Conservation (phyloP, 2,329 filamentous ascomycete species). For the Paecilomyces formosus region DNA sequence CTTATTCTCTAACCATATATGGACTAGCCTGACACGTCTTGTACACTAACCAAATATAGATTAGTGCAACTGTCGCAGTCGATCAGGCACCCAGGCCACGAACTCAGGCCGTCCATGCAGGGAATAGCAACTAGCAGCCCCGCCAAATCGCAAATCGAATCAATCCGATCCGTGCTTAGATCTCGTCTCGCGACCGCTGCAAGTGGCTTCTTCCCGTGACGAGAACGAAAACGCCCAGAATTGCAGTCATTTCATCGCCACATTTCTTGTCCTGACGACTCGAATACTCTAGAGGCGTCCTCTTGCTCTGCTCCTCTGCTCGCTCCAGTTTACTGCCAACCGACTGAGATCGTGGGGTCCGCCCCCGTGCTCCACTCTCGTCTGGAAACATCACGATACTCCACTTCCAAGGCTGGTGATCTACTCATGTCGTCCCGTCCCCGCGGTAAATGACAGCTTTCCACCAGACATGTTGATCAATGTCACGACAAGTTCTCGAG, state of each 20-base stretch:
- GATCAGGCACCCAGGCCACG: too few relatives aligned
- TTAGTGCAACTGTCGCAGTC: neutral
- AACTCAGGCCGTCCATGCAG: neutral
- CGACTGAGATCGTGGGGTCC: neutral
- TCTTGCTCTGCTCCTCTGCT: neutral
- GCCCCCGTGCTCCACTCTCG: neutral
- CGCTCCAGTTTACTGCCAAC: neutral
- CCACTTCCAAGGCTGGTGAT: neutral
- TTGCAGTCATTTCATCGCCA: neutral
- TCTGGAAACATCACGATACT: neutral
- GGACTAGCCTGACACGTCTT: neutral
- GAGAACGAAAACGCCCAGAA: neutral
- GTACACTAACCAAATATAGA: neutral
- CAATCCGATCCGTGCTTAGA: neutral
- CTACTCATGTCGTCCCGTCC: neutral
- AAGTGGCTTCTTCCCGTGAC: neutral
- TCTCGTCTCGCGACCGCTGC: neutral
- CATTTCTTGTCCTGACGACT: neutral
- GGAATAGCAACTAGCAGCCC: neutral
- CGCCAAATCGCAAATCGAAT: neutral
- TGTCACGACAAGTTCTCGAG: neutral
- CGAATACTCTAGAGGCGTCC: neutral
- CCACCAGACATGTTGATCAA: conserved; percentile 1
- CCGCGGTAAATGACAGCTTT: neutral
- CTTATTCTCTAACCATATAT: too few relatives aligned